Base-by-base conservation (phyloP, 805 yeast genomes). In the Teunomyces kruisii region DNA sequence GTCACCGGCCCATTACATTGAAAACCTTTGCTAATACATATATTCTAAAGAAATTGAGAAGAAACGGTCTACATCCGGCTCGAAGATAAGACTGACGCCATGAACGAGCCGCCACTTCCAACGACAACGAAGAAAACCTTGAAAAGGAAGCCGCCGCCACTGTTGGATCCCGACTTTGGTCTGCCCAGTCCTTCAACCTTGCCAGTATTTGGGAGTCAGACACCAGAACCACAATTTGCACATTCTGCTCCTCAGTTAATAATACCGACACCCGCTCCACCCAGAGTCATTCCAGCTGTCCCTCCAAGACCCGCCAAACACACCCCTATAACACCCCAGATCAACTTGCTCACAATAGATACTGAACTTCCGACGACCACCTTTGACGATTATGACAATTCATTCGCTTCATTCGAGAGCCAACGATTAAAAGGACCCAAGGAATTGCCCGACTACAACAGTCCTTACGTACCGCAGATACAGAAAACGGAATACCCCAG, bases 381-480 rank as follows among this genome's bases (percentile, higher is more conserved):
- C 19, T 22, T 8, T 9, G 22, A 10, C 5, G 10, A 24, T 6
- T 35, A 35, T 35, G 62, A 61, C 17, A 65, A 58, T 15, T 50
- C 67, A 19, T 52, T 54, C 31, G 36, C 52, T 30, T 59, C 64
- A 14, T 50, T 47, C 42, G 70, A 64, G 4, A 63, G 68, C 31
- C 70, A 72, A 13, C 61, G 61, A 35, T 75, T 70, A 1, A 68
- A 59, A 60, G 76, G 76, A 1, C 76, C 76, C 1, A 63, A 65
- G 51, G 67, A 61, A 35, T 51, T 71, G 16, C 68, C 72, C 4
- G 68, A 65, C 13, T 70, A 69, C 44, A 60, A 60, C 16, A 40
- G 27, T 27, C 40, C 28, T 2, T 32, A 30, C 32, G 27, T 27
- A 6, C 44, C 38, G 12, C 42, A 26, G 13, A 32, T 31, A 35